phyloP scores from a whole-genome alignment of 768 basidiomycete species.

The Clavaria fumosa region DNA sequence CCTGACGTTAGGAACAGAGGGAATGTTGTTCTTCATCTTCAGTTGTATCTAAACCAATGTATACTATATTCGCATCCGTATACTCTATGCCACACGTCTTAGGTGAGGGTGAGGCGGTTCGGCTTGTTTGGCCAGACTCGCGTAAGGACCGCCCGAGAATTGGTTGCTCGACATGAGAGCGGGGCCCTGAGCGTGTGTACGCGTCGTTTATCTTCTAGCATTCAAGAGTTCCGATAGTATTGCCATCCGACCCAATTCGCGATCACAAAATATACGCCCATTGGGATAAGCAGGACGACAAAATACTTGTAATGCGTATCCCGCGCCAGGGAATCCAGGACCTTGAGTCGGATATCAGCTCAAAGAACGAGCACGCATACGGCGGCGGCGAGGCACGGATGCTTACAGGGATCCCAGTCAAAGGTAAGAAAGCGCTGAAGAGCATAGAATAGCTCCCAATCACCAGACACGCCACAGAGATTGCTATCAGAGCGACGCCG shows the following conservation, averaged over 20 bases:
- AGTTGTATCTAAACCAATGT: slow-evolving; percentile 12
- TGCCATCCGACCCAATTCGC: slow-evolving; percentile 99
- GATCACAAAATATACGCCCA: slow-evolving; percentile 78
- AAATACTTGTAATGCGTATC: slow-evolving; percentile 93
- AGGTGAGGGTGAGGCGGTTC: background rate
- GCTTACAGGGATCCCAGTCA: slow-evolving; percentile 36
- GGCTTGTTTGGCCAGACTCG: background rate
- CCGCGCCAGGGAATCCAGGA: slow-evolving; percentile 43
- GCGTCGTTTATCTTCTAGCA: no score
- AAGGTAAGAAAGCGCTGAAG: slow-evolving; percentile 47
- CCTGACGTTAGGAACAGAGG: no score
- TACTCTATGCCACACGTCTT: background rate
- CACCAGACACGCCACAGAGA: slow-evolving; percentile 37
- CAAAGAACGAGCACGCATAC: no score
- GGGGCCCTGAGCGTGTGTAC: no score
- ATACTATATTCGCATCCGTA: slow-evolving; percentile 8
- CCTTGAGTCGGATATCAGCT: slow-evolving; percentile 22
- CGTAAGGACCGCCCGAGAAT: no score
- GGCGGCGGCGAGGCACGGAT: background rate
- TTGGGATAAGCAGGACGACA: slow-evolving; percentile 60
- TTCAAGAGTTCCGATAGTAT: slow-evolving; percentile 81
- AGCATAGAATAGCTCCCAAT: slow-evolving; percentile 48
- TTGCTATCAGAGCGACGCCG: no score
- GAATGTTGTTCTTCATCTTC: no score
- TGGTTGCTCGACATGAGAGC: no score